Evolutionary conservation across 1,139 yeast genomes (phyloP).

Genomic region (Nakaseomyces uthaithaninus): DNA sequence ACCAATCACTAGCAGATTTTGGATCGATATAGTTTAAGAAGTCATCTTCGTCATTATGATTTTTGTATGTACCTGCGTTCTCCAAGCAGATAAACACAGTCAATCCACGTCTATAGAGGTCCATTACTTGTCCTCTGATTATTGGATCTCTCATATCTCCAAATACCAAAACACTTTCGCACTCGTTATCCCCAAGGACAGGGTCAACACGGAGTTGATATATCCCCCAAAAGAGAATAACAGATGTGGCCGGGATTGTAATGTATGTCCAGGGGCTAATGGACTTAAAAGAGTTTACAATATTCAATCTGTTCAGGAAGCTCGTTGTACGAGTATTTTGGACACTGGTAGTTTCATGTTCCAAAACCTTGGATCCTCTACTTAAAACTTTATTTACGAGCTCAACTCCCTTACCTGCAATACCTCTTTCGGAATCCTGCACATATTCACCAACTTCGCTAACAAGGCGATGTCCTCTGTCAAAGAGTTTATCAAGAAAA

Average conservation of each 20-base stretch:
- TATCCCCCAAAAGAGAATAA: conserved; percentile 16
- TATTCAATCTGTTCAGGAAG: not conserved
- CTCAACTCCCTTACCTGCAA: not conserved
- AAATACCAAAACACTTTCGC: conserved; percentile 24
- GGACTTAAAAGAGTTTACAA: not conserved
- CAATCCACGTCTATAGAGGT: conserved; percentile 30
- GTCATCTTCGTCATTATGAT: conserved; percentile 27
- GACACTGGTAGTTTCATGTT: too few relatives aligned
- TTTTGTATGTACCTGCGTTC: conserved; percentile 18
- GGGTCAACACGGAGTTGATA: conserved; percentile 15
- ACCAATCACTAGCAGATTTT: conserved; percentile 18
- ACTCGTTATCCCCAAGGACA: conserved; percentile 13
- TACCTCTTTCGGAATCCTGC: conserved; percentile 2
- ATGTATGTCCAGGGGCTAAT: not conserved
- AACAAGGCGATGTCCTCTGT: conserved; percentile 7
- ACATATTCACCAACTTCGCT: conserved; percentile 6
- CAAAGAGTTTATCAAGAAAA: conserved; percentile 11
- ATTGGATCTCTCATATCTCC: conserved; percentile 33
- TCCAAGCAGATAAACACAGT: conserved; percentile 29
- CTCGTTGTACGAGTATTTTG: too few relatives aligned
- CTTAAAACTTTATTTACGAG: not conserved
- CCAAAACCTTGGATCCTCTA: not conserved
- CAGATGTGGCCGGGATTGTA: conserved; percentile 14
- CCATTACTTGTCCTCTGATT: conserved; percentile 30
- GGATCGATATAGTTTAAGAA: conserved; percentile 27